phyloP scores from a whole-genome alignment of 805 yeast genomes.

The Kodamaea hsintzibuensis region DNA sequence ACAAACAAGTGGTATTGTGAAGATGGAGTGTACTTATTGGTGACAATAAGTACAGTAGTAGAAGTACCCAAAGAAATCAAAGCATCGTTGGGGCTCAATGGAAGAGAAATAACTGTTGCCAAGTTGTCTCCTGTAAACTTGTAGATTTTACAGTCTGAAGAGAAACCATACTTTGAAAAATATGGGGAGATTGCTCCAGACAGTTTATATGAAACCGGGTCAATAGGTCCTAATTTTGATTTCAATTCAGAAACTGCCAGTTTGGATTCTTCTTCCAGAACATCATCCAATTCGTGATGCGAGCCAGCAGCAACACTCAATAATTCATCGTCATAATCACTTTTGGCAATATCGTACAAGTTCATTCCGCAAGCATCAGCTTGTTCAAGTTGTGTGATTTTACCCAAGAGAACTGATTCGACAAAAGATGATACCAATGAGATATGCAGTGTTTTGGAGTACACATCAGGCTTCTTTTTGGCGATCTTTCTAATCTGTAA shows the following conservation, averaged over 20 bases:
- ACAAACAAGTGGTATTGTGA: conserved; percentile 81
- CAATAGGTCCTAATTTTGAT: conserved; percentile 54
- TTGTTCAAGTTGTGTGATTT: conserved; percentile 65
- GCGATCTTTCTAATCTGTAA: conserved; percentile 82
- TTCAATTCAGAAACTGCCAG: conserved; percentile 43
- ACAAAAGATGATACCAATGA: conserved; percentile 78
- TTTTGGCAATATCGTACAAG: conserved; percentile 66
- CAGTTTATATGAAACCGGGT: conserved; percentile 49
- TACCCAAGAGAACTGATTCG: conserved; percentile 68
- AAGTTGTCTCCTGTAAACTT: conserved; percentile 91
- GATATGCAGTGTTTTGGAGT: conserved; percentile 58
- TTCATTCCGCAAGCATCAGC: conserved; percentile 96
- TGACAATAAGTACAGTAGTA: conserved; percentile 83
- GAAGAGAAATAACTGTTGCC: conserved; percentile 83
- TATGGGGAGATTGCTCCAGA: conserved; percentile 59
- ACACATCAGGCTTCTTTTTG: conserved; percentile 53
- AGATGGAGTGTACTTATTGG: conserved; percentile 75
- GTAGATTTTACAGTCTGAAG: conserved; percentile 55
- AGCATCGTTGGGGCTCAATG: conserved; percentile 72
- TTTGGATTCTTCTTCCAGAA: conserved; percentile 16
- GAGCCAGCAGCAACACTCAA: conserved; percentile 55
- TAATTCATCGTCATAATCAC: conserved; percentile 56
- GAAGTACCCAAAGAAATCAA: conserved; percentile 86
- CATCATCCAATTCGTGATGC: conserved; percentile 44
- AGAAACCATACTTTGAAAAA: conserved; percentile 67